Evolutionary conservation across 441 rosid species (phyloP).

Genomic region (Rhodomyrtus psidioides): DNA sequence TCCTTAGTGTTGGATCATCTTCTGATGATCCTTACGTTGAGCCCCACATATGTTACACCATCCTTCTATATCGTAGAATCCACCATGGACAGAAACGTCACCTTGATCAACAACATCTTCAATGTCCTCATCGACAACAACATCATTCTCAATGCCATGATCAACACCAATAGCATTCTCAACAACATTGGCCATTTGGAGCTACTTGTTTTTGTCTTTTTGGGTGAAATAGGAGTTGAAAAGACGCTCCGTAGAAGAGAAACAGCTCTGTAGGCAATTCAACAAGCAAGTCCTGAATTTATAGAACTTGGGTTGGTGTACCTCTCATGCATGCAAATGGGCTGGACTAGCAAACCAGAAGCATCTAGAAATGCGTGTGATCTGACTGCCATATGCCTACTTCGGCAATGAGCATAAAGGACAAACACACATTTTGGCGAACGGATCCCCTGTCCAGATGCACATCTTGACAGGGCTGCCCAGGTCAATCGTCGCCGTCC

Average conservation of each 20-base stretch:
- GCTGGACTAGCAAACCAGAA: background rate
- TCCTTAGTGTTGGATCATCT: too few relatives aligned
- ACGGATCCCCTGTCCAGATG: too few relatives aligned
- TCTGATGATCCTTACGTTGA: too few relatives aligned
- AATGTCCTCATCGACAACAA: too few relatives aligned
- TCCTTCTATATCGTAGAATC: too few relatives aligned
- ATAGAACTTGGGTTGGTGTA: background rate
- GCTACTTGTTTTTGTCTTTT: background rate
- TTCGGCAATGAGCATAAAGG: background rate
- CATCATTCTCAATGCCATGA: too few relatives aligned
- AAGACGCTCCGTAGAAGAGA: background rate
- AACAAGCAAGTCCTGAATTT: background rate
- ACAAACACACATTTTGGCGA: background rate
- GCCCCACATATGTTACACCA: too few relatives aligned
- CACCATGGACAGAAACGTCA: too few relatives aligned
- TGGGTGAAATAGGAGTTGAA: background rate
- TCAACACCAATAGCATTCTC: background rate
- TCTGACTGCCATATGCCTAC: background rate
- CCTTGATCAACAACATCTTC: too few relatives aligned
- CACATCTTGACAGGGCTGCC: too few relatives aligned
- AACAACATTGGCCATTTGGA: background rate
- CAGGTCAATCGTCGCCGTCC: too few relatives aligned
- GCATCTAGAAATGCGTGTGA: background rate
- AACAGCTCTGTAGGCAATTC: background rate
- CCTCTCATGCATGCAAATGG: background rate